A percentile compares a stretch with the other conserved stretches of the same genome.
These are phyloP conservation scores for Adansonia rubrostipa DNA, from an alignment of 441 rosid genomes.

Conservation along the genomic window DNA sequence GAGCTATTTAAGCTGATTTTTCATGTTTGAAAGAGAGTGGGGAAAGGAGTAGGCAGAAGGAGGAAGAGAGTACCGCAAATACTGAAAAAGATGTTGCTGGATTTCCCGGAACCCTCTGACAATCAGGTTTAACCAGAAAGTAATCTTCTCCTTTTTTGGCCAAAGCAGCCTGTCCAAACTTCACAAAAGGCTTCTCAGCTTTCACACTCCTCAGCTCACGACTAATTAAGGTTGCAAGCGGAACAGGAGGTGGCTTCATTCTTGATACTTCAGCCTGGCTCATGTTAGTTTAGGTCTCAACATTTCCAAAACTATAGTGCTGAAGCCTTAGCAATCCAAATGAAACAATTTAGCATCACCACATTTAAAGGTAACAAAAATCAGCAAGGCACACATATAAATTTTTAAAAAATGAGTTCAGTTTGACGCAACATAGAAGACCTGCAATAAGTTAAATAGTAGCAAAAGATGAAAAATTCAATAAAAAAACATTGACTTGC, in stretches of 20 bases:
- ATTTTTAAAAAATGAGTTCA: background rate
- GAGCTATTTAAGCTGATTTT: background rate
- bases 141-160: conserved; percentile 98
- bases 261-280: conserved; percentile 67
- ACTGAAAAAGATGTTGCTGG: conserved; percentile 80
- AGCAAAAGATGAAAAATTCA: background rate
- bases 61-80: conserved; percentile 67
- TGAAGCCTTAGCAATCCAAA: conserved; percentile 36
- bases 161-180: conserved; percentile 93
- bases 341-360: conserved; percentile 13
- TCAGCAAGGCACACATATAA: background rate
- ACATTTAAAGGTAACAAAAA: conserved; percentile 6
- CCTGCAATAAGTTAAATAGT: background rate
- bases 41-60: background rate
- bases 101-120: conserved; percentile 80
- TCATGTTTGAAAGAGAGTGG: background rate
- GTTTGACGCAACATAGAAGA: background rate
- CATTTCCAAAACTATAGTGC: conserved; percentile 43
- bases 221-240: conserved; percentile 90
- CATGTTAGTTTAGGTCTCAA: conserved; percentile 59
- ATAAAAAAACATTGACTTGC: background rate
- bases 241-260: conserved; percentile 74
- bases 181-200: conserved; percentile 78
- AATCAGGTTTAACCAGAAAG: conserved; percentile 77
- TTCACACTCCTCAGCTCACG: conserved; percentile 88